phyloP scores from a whole-genome alignment of 352 stramenopile species.

The Phytopythium boreale region DNA sequence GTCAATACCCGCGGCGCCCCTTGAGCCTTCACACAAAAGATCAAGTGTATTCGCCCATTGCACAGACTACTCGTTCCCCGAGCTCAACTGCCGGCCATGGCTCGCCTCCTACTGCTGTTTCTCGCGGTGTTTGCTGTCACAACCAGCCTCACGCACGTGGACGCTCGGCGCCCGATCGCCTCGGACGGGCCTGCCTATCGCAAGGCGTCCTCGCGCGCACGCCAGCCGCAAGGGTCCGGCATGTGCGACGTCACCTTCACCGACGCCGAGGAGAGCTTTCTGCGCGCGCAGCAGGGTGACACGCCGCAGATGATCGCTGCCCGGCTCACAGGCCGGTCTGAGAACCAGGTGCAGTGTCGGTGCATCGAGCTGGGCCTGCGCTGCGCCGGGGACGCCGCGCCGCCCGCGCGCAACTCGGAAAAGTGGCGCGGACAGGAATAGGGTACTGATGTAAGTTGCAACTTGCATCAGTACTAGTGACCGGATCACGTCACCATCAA shows the following conservation, averaged over 20 bases:
- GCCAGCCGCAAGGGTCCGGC: background rate
- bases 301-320: constrained; percentile 30
- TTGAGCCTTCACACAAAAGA: no score
- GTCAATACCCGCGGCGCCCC: no score
- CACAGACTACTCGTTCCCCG: no score
- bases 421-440: constrained; percentile 24
- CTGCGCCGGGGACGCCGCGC: constrained; percentile 29
- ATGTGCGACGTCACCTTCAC: constrained; percentile 38
- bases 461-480: background rate
- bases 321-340: constrained; percentile 27
- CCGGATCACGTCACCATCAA: no score
- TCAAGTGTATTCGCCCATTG: no score
- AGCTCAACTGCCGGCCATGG: background rate
- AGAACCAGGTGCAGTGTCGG: constrained; percentile 40
- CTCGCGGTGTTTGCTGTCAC: background rate
- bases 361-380: constrained; percentile 55
- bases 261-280: constrained; percentile 47
- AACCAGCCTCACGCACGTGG: background rate
- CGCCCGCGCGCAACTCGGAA: constrained; percentile 38
- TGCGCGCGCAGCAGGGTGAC: constrained; percentile 39
- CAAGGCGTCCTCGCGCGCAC: constrained; percentile 17
- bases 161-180: constrained; percentile 6
- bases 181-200: constrained; percentile 16
- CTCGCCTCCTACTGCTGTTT: background rate
- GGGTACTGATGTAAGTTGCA: background rate